Percentiles rank a stretch among this genome's conserved stretches.
phyloP scores from a whole-genome alignment of 2,329 filamentous ascomycete genomes.

The Rhynchosporium secalis region DNA sequence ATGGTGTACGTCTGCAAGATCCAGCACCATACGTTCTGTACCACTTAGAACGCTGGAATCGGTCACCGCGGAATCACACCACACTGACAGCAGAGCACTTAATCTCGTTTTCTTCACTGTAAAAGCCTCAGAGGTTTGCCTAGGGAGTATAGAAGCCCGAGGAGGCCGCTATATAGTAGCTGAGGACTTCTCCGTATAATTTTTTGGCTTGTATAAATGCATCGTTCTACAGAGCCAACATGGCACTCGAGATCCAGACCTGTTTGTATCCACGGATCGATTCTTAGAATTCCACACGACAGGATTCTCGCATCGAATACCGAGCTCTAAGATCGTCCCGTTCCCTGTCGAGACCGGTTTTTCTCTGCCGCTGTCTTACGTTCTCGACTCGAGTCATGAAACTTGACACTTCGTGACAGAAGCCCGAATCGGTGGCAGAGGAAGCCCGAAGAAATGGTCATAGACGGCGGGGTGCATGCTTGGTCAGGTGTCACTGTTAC shows the following conservation, averaged over 20 bases:
- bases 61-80: not conserved
- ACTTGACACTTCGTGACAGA: constrained; percentile 25
- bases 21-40: not conserved
- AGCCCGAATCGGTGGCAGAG: constrained; percentile 20
- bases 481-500: constrained; percentile 14
- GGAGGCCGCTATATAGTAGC: too few species aligned
- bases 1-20: not conserved
- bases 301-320: constrained; percentile 17
- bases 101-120: not conserved
- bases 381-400: constrained; percentile 26
- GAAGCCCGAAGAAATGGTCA: constrained; percentile 15
- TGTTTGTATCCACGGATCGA: not conserved
- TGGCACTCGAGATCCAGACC: not conserved
- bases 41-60: not conserved
- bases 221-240: not conserved
- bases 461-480: constrained; percentile 20
- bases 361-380: constrained; percentile 21
- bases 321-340: constrained; percentile 13
- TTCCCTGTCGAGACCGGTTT: constrained; percentile 16
- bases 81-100: not conserved
- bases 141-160: too few species aligned
- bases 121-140: too few species aligned
- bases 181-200: too few species aligned
- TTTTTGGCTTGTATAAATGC: not conserved
- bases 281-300: constrained; percentile 3